A percentile compares a stretch with the other conserved stretches of the same genome.
These are phyloP conservation scores for Saturnispora mendoncae DNA, from an alignment of 805 yeast genomes.

Conservation along the genomic window DNA sequence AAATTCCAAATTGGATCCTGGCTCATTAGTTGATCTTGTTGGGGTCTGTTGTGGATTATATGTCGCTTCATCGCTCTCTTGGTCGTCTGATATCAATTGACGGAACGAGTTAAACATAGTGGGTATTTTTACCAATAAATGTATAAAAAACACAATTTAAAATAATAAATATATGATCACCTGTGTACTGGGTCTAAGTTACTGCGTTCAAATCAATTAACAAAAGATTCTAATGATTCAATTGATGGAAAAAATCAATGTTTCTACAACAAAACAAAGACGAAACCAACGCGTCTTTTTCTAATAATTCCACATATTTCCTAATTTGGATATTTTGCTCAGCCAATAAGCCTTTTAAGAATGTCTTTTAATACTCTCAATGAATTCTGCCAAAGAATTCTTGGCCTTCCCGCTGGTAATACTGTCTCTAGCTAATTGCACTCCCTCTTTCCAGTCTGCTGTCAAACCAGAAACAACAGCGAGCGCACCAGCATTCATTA, in stretches of 20 bases:
- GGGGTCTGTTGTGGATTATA: slow-evolving; percentile 2
- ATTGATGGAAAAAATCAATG: too few relatives aligned
- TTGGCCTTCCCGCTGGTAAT: slow-evolving; percentile 63
- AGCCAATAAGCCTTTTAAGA: slow-evolving; percentile 7
- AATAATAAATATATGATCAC: too few relatives aligned
- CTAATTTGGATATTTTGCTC: slow-evolving; percentile 1
- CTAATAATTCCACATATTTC: too few relatives aligned
- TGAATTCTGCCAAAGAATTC: slow-evolving; percentile 47
- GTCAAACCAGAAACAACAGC: slow-evolving; percentile 71
- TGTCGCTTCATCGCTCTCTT: slow-evolving; percentile 8
- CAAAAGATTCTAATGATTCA: too few relatives aligned
- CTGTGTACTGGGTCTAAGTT: too few relatives aligned
- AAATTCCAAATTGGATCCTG: slow-evolving; percentile 7
- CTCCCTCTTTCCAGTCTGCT: slow-evolving; percentile 68
- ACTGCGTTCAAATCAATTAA: too few relatives aligned
- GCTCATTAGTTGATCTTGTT: background rate
- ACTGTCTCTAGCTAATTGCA: slow-evolving; percentile 57
- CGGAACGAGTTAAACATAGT: slow-evolving; percentile 25
- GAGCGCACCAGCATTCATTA: slow-evolving; percentile 81
- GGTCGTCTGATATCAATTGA: slow-evolving; percentile 27
- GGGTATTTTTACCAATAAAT: background rate
- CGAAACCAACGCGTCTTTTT: slow-evolving; percentile 2
- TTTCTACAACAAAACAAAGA: background rate
- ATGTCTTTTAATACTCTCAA: slow-evolving; percentile 26
- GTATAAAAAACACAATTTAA: too few relatives aligned